Conservation (phyloP, 1,284 basidiomycete species). For the Ganoderma boninense region DNA sequence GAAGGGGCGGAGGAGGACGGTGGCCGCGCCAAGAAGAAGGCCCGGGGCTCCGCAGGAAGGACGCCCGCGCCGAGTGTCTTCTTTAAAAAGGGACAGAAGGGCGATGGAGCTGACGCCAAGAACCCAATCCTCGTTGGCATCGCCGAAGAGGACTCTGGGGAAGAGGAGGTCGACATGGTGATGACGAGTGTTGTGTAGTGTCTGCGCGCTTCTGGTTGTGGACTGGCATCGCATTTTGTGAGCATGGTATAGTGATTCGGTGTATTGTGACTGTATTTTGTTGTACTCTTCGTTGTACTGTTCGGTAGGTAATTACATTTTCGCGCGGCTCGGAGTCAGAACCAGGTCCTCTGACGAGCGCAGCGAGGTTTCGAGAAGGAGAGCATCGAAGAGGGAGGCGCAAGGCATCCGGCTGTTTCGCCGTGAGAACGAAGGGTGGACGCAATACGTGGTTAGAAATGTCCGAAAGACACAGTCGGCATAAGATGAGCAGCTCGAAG, state of each 20-base stretch:
- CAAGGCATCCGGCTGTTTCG: not conserved
- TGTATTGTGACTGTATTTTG: not conserved
- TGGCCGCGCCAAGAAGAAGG: not conserved
- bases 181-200: conserved; percentile 2
- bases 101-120: not conserved
- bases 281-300: not conserved
- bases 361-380: not conserved
- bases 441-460: not conserved
- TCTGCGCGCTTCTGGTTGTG: not conserved
- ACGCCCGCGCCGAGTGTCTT: conserved; percentile 3
- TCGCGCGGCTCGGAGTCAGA: not conserved
- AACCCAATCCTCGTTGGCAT: not conserved
- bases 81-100: not conserved
- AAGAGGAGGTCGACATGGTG: conserved; percentile 2
- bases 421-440: not conserved
- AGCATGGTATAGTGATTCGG: not conserved
- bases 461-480: not conserved
- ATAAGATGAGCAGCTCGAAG: not conserved
- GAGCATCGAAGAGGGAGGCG: not conserved
- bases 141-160: not conserved
- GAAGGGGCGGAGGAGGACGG: too few species aligned
- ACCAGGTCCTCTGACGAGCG: not conserved
- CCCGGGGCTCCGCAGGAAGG: not conserved
- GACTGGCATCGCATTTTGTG: not conserved
- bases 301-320: conserved; percentile 6